Evolutionary conservation across 371 early-diverging fungal species (phyloP), one percentile per base, ranked within the genome.

Genomic region (Basidiobolus meristosporus): DNA sequence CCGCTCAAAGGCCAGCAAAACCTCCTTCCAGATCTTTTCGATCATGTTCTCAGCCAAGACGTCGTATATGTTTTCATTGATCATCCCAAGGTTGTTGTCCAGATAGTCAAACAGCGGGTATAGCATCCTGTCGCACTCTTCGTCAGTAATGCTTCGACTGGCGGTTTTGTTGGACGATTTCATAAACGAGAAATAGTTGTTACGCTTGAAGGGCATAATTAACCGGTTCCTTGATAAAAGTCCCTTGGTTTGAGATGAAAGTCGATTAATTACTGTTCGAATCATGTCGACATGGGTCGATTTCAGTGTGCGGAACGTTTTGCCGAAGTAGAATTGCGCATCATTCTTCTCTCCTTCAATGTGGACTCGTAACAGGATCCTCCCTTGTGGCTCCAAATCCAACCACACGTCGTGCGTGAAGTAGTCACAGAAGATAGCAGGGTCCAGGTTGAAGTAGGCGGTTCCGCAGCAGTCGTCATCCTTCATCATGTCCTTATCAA

Each of bases 341-440:
- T 90, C 91, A 33, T 88, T 88, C 31, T 77, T 75, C 59, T 88
- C 92, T 26, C 84, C 85, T 41, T 86, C 87, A 69, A 90, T 70
- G 14, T 82, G 87, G 26, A 90, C 62, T 11, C 88, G 70, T 22
- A 91, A 43, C 37, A 82, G 44, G 22, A 92, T 48, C 17, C 75
- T 68, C 0, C 93, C 93, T 42, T 84, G 75, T 18, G 86, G 87
- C 36, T 77, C 77, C 43, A 92, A 45, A 36, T 84, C 83, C 39
- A 91, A 62, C 42, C 68, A 74, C 7, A 90, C 54, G 43, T 91
- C 91, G 38, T 83, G 82, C 0, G 85, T 77, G 44, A 76, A 77
- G 39, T 68, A 77, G 40, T 71, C 70, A 31, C 66, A 65, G 46
- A 65, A 65, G 21, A 62, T 65, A 14, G 62, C 50, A 3, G 73